Base-by-base conservation (phyloP, 768 basidiomycete species). In the Mycena latifolia region DNA sequence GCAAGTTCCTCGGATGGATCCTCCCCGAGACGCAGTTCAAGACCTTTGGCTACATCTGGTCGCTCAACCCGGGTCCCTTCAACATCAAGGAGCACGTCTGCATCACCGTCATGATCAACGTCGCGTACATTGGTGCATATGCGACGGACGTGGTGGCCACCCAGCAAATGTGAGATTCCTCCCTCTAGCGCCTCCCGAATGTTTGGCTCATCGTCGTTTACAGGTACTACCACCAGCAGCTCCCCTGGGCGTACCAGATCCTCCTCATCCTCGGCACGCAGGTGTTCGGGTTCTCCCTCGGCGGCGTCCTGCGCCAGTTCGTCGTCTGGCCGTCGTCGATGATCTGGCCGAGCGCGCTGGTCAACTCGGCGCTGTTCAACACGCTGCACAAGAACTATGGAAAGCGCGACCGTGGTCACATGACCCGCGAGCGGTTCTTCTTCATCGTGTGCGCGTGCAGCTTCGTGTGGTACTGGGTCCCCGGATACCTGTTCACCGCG, bases 71-170 rank as follows among this genome's bases (percentile, higher is more conserved):
- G 0, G 95, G 94, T 0, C 93, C 92, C 3, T 96, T 96, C 82
- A 90, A 87, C 66, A 89, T 96, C 84, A 96, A 96, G 82, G 95
- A 96, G 74, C 95, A 96, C 72, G 89, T 93, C 65, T 89, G 88
- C 75, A 90, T 92, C 75, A 91, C 92, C 29, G 85, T 93, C 66
- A 94, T 95, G 93, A 86, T 88, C 41, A 93, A 90, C 74, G 85
- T 92, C 29, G 86, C 84, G 35, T 82, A 85, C 59, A 73, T 76
- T 22, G 91, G 91, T 45, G 86, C 88, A 4, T 93, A 93, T 71
- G 86, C 88, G 39, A 90, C 91, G 2, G 91, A 93, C 61, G 82
- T 93, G 62, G 72, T 89, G 60, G 81, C 90, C 4, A 79, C 90
- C 0, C 91, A 93, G 77, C 83, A 84, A 55, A 72, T 90, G 55